phyloP scores from a whole-genome alignment of 192 early-diverging fungal species.

The Podochytrium sp. region DNA sequence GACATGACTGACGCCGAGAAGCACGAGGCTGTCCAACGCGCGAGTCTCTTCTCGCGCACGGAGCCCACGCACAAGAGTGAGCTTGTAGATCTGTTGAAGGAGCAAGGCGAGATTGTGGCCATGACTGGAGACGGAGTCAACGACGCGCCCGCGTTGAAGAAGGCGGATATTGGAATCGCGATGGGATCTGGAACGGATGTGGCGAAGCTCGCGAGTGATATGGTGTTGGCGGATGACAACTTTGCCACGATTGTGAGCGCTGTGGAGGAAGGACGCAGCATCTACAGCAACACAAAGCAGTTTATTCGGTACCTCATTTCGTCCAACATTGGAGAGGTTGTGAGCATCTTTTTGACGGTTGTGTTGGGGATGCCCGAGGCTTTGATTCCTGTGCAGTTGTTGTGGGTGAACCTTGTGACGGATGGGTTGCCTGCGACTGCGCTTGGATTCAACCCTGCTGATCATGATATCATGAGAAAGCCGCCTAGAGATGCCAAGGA shows the following conservation, averaged over 20 bases:
- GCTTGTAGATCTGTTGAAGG: slow-evolving; percentile 90
- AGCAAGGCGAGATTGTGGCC: slow-evolving; percentile 80
- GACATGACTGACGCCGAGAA: slow-evolving; percentile 77
- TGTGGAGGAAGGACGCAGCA: slow-evolving; percentile 95
- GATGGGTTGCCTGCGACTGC: slow-evolving; percentile 97
- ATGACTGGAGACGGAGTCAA: slow-evolving; percentile 99
- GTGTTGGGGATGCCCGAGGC: slow-evolving; percentile 97
- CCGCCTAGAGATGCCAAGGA: slow-evolving; percentile 84
- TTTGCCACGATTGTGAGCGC: slow-evolving; percentile 98
- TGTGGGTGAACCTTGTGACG: slow-evolving; percentile 99
- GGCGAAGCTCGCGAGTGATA: slow-evolving; percentile 96
- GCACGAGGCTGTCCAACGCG: slow-evolving; percentile 68
- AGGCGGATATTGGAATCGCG: slow-evolving; percentile 98
- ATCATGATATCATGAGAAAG: slow-evolving; percentile 93
- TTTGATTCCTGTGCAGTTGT: slow-evolving; percentile 93
- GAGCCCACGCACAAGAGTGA: slow-evolving; percentile 96
- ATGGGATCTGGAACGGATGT: slow-evolving; percentile 99
- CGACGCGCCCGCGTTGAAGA: slow-evolving; percentile 96
- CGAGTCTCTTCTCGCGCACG: slow-evolving; percentile 89
- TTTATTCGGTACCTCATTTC: slow-evolving; percentile 98
- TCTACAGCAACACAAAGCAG: slow-evolving; percentile 99
- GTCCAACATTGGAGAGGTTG: slow-evolving; percentile 99
- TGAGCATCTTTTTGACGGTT: slow-evolving; percentile 95
- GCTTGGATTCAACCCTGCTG: slow-evolving; percentile 96
- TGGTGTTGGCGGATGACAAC: slow-evolving; percentile 99